Conservation (phyloP, 2,329 filamentous ascomycete genomes). For the Cordyceps javanica region DNA sequence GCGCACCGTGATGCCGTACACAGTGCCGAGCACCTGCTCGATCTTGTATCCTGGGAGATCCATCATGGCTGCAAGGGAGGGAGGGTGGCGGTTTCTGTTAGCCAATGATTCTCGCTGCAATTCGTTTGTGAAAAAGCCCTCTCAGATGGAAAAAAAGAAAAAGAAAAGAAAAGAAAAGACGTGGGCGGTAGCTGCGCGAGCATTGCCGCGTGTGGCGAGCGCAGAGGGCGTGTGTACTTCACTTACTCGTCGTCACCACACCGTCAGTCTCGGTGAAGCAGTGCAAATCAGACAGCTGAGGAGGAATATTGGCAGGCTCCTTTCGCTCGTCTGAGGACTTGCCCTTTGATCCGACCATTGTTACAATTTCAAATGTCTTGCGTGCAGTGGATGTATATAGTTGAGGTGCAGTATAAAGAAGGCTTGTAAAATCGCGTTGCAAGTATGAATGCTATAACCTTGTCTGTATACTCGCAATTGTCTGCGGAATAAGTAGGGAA, state of each 20-base stretch:
- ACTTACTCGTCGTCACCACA: slow-evolving; percentile 49
- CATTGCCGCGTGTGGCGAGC: too few relatives aligned
- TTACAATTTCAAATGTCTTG: not conserved
- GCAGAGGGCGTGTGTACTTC: too few relatives aligned
- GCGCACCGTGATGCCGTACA: slow-evolving; percentile 51
- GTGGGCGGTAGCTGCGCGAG: too few relatives aligned
- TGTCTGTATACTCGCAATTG: not conserved
- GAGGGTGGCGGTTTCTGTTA: not conserved
- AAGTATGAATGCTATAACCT: too few relatives aligned
- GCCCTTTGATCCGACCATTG: slow-evolving; percentile 15
- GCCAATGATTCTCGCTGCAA: too few relatives aligned
- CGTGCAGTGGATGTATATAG: not conserved
- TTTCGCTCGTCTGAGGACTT: slow-evolving; percentile 20
- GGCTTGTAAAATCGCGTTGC: not conserved
- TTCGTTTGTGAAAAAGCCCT: too few relatives aligned
- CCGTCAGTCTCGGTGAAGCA: slow-evolving; percentile 58
- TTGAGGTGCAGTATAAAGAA: not conserved
- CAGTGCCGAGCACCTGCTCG: slow-evolving; percentile 49
- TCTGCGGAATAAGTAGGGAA: not conserved
- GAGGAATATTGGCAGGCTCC: slow-evolving; percentile 31
- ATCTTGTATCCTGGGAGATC: slow-evolving; percentile 57
- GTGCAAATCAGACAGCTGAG: slow-evolving; percentile 41
- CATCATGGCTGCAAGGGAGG: slow-evolving; percentile 45
- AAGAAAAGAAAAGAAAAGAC: too few relatives aligned
- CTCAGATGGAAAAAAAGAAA: not conserved